Base-by-base conservation (phyloP, 805 yeast genomes). In the Metschnikowia hibisci region DNA sequence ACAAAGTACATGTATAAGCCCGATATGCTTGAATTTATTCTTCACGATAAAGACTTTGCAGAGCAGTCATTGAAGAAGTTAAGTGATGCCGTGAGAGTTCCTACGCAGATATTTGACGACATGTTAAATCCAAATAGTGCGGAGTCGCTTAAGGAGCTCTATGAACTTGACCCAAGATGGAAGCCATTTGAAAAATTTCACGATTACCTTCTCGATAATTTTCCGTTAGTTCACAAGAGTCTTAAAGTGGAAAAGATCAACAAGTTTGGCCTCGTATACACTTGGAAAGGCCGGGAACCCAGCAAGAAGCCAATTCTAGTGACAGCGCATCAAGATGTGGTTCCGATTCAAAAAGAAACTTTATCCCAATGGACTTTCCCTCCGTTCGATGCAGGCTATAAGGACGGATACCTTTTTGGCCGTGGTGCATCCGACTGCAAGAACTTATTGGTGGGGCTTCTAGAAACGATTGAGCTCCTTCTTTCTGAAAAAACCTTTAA, bases 301-400 rank as follows among this genome's bases (percentile, higher is more conserved):
- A 12, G 13, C 1, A 88, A 84, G 12, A 81, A 82, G 58, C 95
- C 95, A 11, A 52, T 81, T 22, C 56, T 87, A 62, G 66, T 85
- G 39, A 77, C 84, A 55, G 90, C 91, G 1, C 95, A 87, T 58
- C 84, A 78, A 60, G 95, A 86, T 55, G 87, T 82, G 4, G 95
- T 87, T 18, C 95, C 95, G 1, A 83, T 84, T 8, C 84, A 80
- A 52, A 58, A 62, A 11, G 76, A 73, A 25, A 79, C 88, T 0
- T 61, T 71, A 41, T 61, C 57, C 22, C 67, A 76, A 43, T 87
- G 95, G 95, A 64, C 65, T 0, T 69, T 78, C 56, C 81, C 81
- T 9, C 95, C 95, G 3, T 84, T 79, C 45, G 64, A 50, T 3
- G 74, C 66, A 1, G 67, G 74, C 53, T 85, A 67, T 56, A 95